Base-by-base conservation (phyloP, 202 grass and related monocot species). In the Musa balbisiana region DNA sequence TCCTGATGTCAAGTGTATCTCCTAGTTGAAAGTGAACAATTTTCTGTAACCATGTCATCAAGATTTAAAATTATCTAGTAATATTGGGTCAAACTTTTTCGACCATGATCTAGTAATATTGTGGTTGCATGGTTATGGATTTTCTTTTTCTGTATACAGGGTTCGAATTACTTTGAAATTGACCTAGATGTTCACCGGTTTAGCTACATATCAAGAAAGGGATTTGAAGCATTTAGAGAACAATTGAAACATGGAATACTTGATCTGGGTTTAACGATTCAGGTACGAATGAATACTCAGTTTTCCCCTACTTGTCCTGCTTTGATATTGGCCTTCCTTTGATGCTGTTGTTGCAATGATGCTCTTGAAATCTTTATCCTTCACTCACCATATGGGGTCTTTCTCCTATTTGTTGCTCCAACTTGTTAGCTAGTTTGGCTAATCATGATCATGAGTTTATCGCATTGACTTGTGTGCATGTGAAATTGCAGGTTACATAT, bases 201-300 rank as follows among this genome's bases (percentile, higher is more conserved):
- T 9, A 52, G 67, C 67, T 70, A 70, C 67, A 70, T 70, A 52
- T 70, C 67, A 70, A 70, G 67, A 70, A 70, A 70, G 33, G 67
- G 67, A 16, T 49, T 70, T 1, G 67, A 70, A 70, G 33, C 67
- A n/a, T 70, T 70, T 20, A 70, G 67, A 70, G 67, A 70, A 51
- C 43, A 49, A 2, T 49, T 70, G 27, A 70, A 70, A n/a, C 9
- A 70, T 70, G 67, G 67, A n/a, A 51, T 70, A 0, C 67, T 70
- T 51, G 67, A 70, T 70, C 49, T 70, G 6, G 67, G 67, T 51
- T 70, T 70, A 49, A 70, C 67, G 22, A 70, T 70, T n/a, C 67
- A 70, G 67, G 67, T 51, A 70, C 15, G 33, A 53, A 43, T 43
- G 33, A 43, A 43, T 6, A 43, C 33, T 43, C 33, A 43, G 33